Percentiles rank a stretch among this genome's conserved stretches.
These are phyloP conservation scores for Balansia obtecta DNA, from an alignment of 2,329 filamentous ascomycete species.

Conservation along the genomic window DNA sequence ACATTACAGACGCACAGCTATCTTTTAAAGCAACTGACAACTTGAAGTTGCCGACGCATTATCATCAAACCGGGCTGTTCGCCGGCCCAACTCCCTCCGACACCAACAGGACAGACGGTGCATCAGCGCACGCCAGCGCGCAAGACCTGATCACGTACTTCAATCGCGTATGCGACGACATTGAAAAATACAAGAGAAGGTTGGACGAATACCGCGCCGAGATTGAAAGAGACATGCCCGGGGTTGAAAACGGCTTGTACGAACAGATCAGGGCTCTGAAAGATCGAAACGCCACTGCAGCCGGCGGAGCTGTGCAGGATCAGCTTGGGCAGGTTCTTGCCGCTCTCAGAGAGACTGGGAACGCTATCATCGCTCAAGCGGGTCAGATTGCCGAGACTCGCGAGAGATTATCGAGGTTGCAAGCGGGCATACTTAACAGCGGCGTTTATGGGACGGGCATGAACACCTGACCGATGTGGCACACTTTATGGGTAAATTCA, in stretches of 20 bases:
- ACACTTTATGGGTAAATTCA: neutral
- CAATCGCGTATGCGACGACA: slow-evolving; percentile 30
- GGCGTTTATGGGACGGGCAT: slow-evolving; percentile 23
- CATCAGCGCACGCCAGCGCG: slow-evolving; percentile 24
- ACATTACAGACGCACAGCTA: slow-evolving; percentile 57
- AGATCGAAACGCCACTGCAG: slow-evolving; percentile 18
- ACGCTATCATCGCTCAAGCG: slow-evolving; percentile 27
- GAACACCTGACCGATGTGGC: slow-evolving; percentile 14
- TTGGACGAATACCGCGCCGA: slow-evolving; percentile 32
- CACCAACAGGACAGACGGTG: slow-evolving; percentile 19
- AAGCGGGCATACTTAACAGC: slow-evolving; percentile 27
- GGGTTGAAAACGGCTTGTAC: slow-evolving; percentile 33
- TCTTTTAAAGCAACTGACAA: slow-evolving; percentile 65
- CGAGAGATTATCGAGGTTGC: slow-evolving; percentile 27
- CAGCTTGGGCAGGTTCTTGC: slow-evolving; percentile 26
- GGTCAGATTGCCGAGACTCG: slow-evolving; percentile 31
- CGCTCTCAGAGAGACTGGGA: slow-evolving; percentile 27
- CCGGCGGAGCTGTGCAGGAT: slow-evolving; percentile 20
- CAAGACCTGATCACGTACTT: slow-evolving; percentile 33
- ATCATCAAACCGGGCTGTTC: slow-evolving; percentile 35
- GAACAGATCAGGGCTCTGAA: slow-evolving; percentile 27
- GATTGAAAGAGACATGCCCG: slow-evolving; percentile 35
- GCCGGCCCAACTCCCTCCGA: slow-evolving; percentile 20
- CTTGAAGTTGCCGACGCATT: slow-evolving; percentile 53
- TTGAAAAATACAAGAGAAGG: slow-evolving; percentile 30